Evolutionary conservation across 805 yeast species (phyloP), one percentile per base, ranked within the genome.

Genomic region (Lachancea kluyveri): DNA sequence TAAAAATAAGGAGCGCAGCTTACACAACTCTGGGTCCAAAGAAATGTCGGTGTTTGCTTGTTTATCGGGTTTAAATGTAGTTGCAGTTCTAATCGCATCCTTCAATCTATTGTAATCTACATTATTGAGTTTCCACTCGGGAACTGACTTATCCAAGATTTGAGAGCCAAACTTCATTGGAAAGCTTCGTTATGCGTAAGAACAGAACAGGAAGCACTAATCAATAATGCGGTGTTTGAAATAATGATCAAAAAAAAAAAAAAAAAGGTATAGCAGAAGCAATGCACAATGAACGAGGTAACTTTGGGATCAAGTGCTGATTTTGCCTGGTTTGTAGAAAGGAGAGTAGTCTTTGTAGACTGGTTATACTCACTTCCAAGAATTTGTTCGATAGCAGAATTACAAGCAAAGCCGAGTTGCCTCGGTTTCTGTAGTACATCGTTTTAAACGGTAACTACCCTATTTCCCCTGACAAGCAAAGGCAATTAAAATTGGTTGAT

Each of bases 81-180:
- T 80, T 6, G 77, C 74, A 13, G 56, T 52, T 45, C 78, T 70
- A 37, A 88, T 84, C 26, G 70, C 66, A 4, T 60, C 59, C 57
- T 87, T 88, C 36, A 88, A 54, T 21, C 77, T 83, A 43, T 85
- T 80, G 59, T 88, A 88, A 49, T 85, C 87, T 24, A 88, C 67
- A 55, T 88, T 86, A 58, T 84, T 79, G 40, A 74, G 72, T 46
- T 72, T 72, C 96, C 97, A 88, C 61, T 84, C 92, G 2, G 88
- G 86, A 15, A 86, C 81, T 8, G 95, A 81, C 45, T 85, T 68
- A 42, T 73, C 76, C 32, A 71, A 64, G 14, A 88, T 67, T 48
- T 81, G 87, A 24, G 74, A 67, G 31, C 96, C 95, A 57, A 87
- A 88, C 60, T 86, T 90, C 97, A 88, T 88, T 13, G 7, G 24